Percentiles rank a stretch among this genome's conserved stretches.
phyloP scores from a whole-genome alignment of 1,139 yeast species.

The Taphrina pruni region DNA sequence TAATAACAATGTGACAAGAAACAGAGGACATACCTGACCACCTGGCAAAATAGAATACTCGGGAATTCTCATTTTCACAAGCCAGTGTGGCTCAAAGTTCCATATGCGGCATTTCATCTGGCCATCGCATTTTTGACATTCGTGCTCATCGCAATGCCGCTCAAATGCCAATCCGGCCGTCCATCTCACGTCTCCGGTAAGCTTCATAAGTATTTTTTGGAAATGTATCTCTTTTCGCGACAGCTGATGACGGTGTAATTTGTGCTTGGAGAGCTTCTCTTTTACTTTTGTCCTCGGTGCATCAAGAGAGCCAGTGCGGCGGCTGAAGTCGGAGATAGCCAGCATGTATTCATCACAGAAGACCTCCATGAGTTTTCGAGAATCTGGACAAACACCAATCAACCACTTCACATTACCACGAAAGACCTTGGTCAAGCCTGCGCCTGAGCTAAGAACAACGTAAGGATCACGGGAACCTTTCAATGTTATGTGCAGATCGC shows the following conservation, averaged over 20 bases:
- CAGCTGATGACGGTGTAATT: conserved; percentile 25
- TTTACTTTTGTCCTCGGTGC: conserved; percentile 1
- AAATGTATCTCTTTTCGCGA: conserved; percentile 45
- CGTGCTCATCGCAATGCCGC: conserved; percentile 50
- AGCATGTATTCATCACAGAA: conserved; percentile 70
- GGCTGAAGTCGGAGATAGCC: conserved; percentile 62
- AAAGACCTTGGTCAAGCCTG: conserved; percentile 86
- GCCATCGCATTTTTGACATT: conserved; percentile 45
- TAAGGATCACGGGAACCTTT: conserved; percentile 71
- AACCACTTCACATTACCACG: conserved; percentile 65
- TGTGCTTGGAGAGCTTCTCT: conserved; percentile 9
- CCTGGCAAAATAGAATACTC: conserved; percentile 54
- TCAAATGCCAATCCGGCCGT: conserved; percentile 60
- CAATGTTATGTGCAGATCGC: conserved; percentile 59
- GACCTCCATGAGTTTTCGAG: conserved; percentile 66
- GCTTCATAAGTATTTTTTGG: conserved; percentile 61
- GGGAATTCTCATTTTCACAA: conserved; percentile 69
- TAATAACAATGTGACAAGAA: conserved; percentile 44
- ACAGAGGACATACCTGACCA: conserved; percentile 46
- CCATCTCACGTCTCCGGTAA: conserved; percentile 61
- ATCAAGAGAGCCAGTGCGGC: conserved; percentile 36
- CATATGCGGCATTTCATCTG: conserved; percentile 54
- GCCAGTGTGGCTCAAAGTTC: conserved; percentile 72
- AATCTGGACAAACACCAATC: conserved; percentile 68
- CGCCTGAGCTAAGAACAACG: conserved; percentile 65